phyloP scores from a whole-genome alignment of 805 yeast genomes.

The Suhomyces faveliae region DNA sequence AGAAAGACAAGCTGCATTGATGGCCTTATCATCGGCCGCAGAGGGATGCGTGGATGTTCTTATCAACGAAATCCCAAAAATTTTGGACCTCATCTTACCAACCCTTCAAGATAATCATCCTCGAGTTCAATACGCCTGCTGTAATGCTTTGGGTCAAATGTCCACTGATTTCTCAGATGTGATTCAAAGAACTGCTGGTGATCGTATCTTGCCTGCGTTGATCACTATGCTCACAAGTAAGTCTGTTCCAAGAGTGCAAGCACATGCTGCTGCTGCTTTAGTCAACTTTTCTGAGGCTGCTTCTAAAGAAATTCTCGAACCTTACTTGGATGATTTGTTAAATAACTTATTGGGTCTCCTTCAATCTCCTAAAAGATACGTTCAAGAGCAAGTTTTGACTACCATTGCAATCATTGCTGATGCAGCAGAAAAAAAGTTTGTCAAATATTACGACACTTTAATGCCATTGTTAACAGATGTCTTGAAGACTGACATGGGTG shows the following conservation, averaged over 20 bases:
- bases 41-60: constrained; percentile 94
- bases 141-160: constrained; percentile 95
- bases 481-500: constrained; percentile 72
- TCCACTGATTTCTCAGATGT: constrained; percentile 93
- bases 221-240: constrained; percentile 72
- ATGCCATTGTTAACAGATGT: constrained; percentile 87
- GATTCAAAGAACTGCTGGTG: constrained; percentile 79
- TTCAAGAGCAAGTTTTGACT: constrained; percentile 95
- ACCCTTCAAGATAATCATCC: constrained; percentile 83
- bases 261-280: constrained; percentile 98
- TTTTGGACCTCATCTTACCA: constrained; percentile 83
- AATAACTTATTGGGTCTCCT: constrained; percentile 70
- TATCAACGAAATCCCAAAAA: constrained; percentile 74
- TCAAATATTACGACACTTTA: constrained; percentile 89
- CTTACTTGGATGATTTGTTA: constrained; percentile 83
- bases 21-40: constrained; percentile 96
- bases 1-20: constrained; percentile 92
- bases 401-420: constrained; percentile 97
- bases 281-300: constrained; percentile 96
- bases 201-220: constrained; percentile 80
- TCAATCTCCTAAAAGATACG: constrained; percentile 85
- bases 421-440: constrained; percentile 85
- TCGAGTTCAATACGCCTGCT: constrained; percentile 95
- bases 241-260: constrained; percentile 88
- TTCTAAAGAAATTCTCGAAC: constrained; percentile 80